Conservation (phyloP, 768 basidiomycete species). For the Sporobolomyces roseus region DNA sequence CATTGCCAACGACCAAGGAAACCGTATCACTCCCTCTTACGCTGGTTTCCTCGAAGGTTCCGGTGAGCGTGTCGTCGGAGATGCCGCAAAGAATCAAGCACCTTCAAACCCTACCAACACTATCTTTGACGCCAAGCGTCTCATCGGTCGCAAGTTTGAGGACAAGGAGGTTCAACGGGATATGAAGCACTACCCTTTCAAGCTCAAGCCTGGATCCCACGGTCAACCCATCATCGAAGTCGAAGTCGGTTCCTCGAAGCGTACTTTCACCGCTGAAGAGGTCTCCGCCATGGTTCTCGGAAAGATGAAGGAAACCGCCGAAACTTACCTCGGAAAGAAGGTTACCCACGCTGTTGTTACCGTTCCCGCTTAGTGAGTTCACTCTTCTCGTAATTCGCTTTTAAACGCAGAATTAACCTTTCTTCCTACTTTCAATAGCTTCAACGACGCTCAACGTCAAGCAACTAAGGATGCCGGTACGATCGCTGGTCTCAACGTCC, state of each 20-base stretch:
- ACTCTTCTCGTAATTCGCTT: neutral
- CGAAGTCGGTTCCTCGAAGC: constrained; percentile 64
- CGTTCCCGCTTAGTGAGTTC: constrained; percentile 80
- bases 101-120: constrained; percentile 85
- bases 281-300: constrained; percentile 89
- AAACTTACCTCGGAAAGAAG: constrained; percentile 91
- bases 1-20: constrained; percentile 96
- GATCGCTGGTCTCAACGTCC: constrained; percentile 88
- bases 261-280: constrained; percentile 59
- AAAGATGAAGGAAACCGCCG: constrained; percentile 99
- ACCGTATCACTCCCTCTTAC: constrained; percentile 84
- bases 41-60: constrained; percentile 37
- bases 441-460: constrained; percentile 96
- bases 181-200: constrained; percentile 65
- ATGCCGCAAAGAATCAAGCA: constrained; percentile 92
- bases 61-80: constrained; percentile 63
- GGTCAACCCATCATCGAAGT: constrained; percentile 46
- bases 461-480: constrained; percentile 97
- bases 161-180: constrained; percentile 77
- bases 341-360: constrained; percentile 98
- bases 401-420: neutral
- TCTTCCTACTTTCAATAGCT: neutral
- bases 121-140: constrained; percentile 92
- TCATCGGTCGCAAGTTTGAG: constrained; percentile 59
- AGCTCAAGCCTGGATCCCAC: constrained; percentile 44